Base-by-base conservation (phyloP, 2,329 filamentous ascomycete genomes). In the Cladophialophora bantiana region DNA sequence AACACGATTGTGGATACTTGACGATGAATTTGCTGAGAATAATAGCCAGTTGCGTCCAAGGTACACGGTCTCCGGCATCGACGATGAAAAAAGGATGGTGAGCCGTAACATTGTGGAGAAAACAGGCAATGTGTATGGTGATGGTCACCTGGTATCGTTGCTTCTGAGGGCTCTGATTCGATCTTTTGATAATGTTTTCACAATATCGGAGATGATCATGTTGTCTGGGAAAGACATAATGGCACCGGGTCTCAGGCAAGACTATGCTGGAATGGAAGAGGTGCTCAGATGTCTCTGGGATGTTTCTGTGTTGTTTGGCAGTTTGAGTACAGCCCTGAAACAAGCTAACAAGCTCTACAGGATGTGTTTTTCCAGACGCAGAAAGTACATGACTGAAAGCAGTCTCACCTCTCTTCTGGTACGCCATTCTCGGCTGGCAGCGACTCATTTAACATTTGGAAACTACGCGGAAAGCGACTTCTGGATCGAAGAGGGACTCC, bases 181-280 rank as follows among this genome's bases (percentile, higher is more conserved):
- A 20, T 52, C 45, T 26, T 60, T 10, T 15, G 42, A 32, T 5
- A n/a, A 1, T 7, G 10, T 15, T 12, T 0, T 2, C 12, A 12
- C 40, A 38, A 18, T 36, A 7, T 52, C 34, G 26, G 26, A 53
- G 40, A 40, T 18, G 42, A 18, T 60, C 9, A 26, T 60, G n/a
- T 6, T 52, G 58, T 42, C 45, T 7, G 42, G 42, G 7, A 60
- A 62, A 7, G 59, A 55, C 48, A 40, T 54, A 12, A 32, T 62
- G 32, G 48, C 15, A 18, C 59, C 10, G 15, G 18, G 6, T 15
- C 10, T 45, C 38, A 34, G 36, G 12, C 1, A 54, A 7, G 48
- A 62, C 31, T n/a, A 62, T 18, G 1, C 0, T 31, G n/a, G 31
- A 15, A 55, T n/a, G 32, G 12, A 34, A n/a, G 0, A 32, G 6